Conservation (phyloP, 768 basidiomycete species). For the Panaeolus papilionaceus region DNA sequence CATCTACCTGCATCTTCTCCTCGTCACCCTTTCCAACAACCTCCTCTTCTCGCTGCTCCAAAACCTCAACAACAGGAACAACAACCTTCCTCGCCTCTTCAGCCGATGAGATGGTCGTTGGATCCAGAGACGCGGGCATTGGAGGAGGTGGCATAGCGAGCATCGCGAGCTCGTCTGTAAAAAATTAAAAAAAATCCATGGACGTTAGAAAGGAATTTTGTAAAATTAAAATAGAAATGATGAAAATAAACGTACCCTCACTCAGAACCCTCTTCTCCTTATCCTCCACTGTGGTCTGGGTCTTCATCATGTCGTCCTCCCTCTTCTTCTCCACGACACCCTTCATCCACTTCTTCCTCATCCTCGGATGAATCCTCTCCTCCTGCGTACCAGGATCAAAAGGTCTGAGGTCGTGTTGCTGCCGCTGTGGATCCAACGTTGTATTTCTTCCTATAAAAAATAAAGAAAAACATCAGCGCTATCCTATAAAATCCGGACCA, state of each 20-base stretch:
- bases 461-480: too few species aligned
- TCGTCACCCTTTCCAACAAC: too few species aligned
- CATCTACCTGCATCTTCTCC: not conserved
- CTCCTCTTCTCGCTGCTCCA: not conserved
- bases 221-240: not conserved
- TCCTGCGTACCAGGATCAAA: constrained; percentile 26
- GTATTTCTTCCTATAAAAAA: too few species aligned
- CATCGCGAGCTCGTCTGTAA: not conserved
- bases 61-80: not conserved
- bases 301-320: not conserved
- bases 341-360: constrained; percentile 60
- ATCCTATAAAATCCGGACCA: too few species aligned
- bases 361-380: constrained; percentile 63
- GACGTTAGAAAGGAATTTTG: not conserved
- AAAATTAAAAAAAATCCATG: too few species aligned
- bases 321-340: constrained; percentile 33
- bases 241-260: constrained; percentile 19
- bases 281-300: constrained; percentile 15
- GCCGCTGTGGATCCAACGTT: not conserved
- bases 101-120: constrained; percentile 35
- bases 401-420: not conserved
- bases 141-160: constrained; percentile 52
- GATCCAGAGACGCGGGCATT: constrained; percentile 50
- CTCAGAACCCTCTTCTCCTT: constrained; percentile 17
- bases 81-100: not conserved